A percentile compares a stretch with the other conserved stretches of the same genome.
These are phyloP conservation scores for Oxytropis ochrocephala DNA, from an alignment of 306 rosid genomes.

Conservation along the genomic window DNA sequence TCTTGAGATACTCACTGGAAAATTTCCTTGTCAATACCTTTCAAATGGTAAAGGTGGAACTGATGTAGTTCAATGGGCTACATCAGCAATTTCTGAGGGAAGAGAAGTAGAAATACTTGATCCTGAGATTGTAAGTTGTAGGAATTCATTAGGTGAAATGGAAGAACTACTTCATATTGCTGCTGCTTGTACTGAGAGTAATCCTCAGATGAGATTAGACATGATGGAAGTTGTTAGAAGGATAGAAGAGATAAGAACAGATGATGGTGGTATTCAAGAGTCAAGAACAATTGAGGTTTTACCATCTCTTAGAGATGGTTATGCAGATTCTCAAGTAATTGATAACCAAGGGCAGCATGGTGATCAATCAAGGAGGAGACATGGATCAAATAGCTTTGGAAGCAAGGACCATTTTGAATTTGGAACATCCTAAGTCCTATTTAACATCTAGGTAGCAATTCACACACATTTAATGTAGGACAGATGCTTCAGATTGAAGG, in stretches of 20 bases:
- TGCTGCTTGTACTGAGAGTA: slow-evolving; percentile 48
- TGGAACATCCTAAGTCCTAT: slow-evolving; percentile 6
- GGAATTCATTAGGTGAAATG: slow-evolving; percentile 37
- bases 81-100: slow-evolving; percentile 48
- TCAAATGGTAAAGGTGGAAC: slow-evolving; percentile 52
- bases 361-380: slow-evolving; percentile 11
- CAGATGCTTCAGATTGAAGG: too few species aligned
- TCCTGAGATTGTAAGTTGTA: slow-evolving; percentile 40
- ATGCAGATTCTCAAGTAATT: slow-evolving; percentile 19
- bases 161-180: slow-evolving; percentile 45
- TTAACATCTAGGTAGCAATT: neutral
- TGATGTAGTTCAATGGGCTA: slow-evolving; percentile 64
- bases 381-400: slow-evolving; percentile 14
- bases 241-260: slow-evolving; percentile 37
- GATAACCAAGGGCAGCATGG: slow-evolving; percentile 11
- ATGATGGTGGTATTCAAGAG: neutral
- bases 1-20: slow-evolving; percentile 69
- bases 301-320: slow-evolving; percentile 35
- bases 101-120: slow-evolving; percentile 59
- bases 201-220: slow-evolving; percentile 39
- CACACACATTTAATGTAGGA: neutral
- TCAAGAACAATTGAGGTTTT: slow-evolving; percentile 28
- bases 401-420: slow-evolving; percentile 24
- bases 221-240: slow-evolving; percentile 50
- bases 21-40: slow-evolving; percentile 71